phyloP scores from a whole-genome alignment of 1,284 basidiomycete species.

The Rugosomyces carneus region DNA sequence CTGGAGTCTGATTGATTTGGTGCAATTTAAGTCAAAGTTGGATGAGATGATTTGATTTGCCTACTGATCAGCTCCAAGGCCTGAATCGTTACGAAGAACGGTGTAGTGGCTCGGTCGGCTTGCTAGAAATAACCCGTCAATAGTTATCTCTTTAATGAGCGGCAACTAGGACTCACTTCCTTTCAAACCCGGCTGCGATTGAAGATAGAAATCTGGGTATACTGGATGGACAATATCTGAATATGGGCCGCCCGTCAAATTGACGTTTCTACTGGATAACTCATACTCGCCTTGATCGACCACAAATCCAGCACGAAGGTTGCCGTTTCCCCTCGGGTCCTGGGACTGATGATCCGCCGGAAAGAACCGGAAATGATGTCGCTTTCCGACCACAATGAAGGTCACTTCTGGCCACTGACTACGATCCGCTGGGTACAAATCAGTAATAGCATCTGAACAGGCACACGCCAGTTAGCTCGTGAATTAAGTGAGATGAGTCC shows the following conservation, averaged over 20 bases:
- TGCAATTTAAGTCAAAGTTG: neutral
- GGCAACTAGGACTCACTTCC: constrained; percentile 25
- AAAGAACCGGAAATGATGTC: constrained; percentile 36
- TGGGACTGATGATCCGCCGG: constrained; percentile 18
- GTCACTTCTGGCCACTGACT: constrained; percentile 20
- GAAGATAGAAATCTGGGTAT: constrained; percentile 30
- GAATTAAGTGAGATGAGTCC: neutral
- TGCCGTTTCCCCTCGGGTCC: constrained; percentile 25
- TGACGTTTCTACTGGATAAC: neutral
- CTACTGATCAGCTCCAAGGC: constrained; percentile 16
- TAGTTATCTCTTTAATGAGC: neutral
- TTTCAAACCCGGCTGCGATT: constrained; percentile 31
- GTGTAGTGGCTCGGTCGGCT: constrained; percentile 32
- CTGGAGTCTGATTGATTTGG: constrained; percentile 15
- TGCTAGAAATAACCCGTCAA: constrained; percentile 16
- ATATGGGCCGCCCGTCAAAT: neutral
- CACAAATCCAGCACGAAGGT: constrained; percentile 27
- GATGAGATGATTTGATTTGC: constrained; percentile 1
- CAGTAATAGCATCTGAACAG: constrained; percentile 4
- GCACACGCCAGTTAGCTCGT: neutral
- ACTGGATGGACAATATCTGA: constrained; percentile 27
- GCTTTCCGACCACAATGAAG: constrained; percentile 35
- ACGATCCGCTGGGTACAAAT: constrained; percentile 8
- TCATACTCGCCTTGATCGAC: constrained; percentile 22
- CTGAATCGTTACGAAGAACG: constrained; percentile 19